phyloP scores from a whole-genome alignment of 2,329 filamentous ascomycete genomes.

The Xylariomycetidae sp. region DNA sequence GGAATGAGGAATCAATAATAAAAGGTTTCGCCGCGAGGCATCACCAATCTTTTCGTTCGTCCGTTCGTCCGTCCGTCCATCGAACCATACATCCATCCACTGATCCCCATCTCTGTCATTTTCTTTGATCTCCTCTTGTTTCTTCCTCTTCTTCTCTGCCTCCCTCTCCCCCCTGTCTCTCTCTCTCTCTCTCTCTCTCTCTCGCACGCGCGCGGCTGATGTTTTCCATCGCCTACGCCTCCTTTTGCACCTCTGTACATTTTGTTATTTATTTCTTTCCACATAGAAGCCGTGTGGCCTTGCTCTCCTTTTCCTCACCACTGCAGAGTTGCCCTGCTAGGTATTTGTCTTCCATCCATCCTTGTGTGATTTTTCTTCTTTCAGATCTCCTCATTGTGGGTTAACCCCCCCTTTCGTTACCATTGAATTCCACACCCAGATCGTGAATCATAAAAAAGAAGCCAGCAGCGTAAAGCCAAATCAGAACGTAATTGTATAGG shows the following conservation, averaged over 20 bases:
- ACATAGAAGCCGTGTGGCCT: slow-evolving; percentile 12
- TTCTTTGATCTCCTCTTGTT: slow-evolving; percentile 11
- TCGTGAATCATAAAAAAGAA: slow-evolving; percentile 1
- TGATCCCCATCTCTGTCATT: too few species aligned
- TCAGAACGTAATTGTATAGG: too few species aligned
- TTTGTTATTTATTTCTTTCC: background rate
- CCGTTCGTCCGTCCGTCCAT: too few species aligned
- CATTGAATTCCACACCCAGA: background rate
- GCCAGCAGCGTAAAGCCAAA: too few species aligned
- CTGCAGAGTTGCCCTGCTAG: background rate
- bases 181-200: background rate
- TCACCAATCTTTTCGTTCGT: slow-evolving; percentile 24
- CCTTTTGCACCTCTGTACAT: background rate
- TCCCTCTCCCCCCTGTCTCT: background rate
- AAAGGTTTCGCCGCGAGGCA: slow-evolving; percentile 34
- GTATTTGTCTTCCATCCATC: background rate
- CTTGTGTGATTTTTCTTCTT: background rate
- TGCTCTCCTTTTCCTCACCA: slow-evolving; percentile 1
- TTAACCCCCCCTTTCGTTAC: too few species aligned
- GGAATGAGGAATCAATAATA: slow-evolving; percentile 10
- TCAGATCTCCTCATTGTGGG: background rate
- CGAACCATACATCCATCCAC: too few species aligned
- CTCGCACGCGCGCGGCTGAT: background rate
- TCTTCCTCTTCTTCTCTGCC: slow-evolving; percentile 7
- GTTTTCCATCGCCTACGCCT: background rate